Evolutionary conservation across 2,329 filamentous ascomycete genomes (phyloP).

Genomic region (Alternaria panax): DNA sequence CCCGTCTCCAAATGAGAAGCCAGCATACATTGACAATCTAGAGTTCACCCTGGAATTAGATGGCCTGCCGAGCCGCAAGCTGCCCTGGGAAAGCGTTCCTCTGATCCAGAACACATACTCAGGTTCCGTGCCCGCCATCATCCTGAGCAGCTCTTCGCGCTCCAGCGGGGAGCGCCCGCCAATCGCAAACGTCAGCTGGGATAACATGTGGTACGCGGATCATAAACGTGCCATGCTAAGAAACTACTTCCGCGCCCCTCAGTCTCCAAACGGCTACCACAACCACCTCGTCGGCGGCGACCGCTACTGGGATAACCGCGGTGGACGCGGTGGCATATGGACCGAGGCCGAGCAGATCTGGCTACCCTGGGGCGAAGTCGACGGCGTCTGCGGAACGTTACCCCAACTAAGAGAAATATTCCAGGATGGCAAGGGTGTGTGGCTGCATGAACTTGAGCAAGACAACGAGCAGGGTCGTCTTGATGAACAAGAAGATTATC

Average conservation of each 20-base stretch:
- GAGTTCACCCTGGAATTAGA: slow-evolving; percentile 48
- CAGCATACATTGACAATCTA: slow-evolving; percentile 42
- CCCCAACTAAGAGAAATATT: slow-evolving; percentile 57
- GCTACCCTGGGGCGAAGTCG: slow-evolving; percentile 58
- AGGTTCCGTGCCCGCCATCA: slow-evolving; percentile 54
- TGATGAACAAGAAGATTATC: slow-evolving; percentile 22
- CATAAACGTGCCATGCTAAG: slow-evolving; percentile 59
- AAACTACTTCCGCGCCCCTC: slow-evolving; percentile 56
- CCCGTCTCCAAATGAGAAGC: slow-evolving; percentile 38
- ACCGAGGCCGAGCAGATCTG: slow-evolving; percentile 57
- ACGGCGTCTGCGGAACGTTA: slow-evolving; percentile 44
- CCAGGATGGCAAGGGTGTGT: slow-evolving; percentile 55
- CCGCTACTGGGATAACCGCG: slow-evolving; percentile 58
- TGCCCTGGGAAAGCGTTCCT: slow-evolving; percentile 53
- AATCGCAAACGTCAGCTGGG: slow-evolving; percentile 49
- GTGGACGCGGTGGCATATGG: slow-evolving; percentile 63
- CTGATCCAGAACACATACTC: slow-evolving; percentile 60
- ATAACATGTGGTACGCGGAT: slow-evolving; percentile 58
- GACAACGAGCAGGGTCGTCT: slow-evolving; percentile 22
- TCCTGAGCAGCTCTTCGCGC: slow-evolving; percentile 46
- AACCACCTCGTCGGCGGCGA: slow-evolving; percentile 56
- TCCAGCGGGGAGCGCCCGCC: slow-evolving; percentile 28
- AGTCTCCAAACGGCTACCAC: slow-evolving; percentile 54
- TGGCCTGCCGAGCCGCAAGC: slow-evolving; percentile 51
- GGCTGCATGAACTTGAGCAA: slow-evolving; percentile 43